Evolutionary conservation across 352 stramenopile species (phyloP), one percentile per base, ranked within the genome.

Genomic region (Phytophthora pistaciae): DNA sequence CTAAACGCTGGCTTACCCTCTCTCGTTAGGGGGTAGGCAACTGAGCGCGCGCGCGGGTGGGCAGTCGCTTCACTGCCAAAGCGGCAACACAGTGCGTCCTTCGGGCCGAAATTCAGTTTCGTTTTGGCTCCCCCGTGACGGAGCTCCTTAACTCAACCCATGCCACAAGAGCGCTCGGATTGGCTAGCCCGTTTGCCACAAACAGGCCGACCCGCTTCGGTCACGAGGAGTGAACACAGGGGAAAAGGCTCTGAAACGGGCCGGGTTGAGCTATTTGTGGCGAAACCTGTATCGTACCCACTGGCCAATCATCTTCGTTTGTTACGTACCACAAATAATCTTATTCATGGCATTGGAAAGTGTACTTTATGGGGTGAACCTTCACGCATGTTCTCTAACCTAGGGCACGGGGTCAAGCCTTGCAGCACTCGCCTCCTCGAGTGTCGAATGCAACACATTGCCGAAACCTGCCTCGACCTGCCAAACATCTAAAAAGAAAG

Each of bases 31-130:
- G 56, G 21, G 49, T 27, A 56, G 25, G 38, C 60, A 71, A 54
- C 33, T 33, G 54, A 40, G 52, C 14, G 55, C 40, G 65, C 36
- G 53, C 14, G 33, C 36, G 36, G 40, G 42, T 21, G 42, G 14
- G 42, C 18, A 21, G 42, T n/a, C 42, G 42, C 42, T 49, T 49
- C 16, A 49, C 14, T 21, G 16, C 42, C 25, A 23, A 56, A 57
- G n/a, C 25, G 36, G 31, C 56, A 49, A 21, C 14, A 42, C 18
- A 16, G 60, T 71, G 23, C n/a, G 46, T 63, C 65, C 48, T 73
- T 68, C 68, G 46, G 54, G 54, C 42, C 58, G 52, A 79, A 79
- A 74, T 74, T 70, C 59, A 74, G 68, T 74, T 70, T 78, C 66
- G 54, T 61, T 64, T 63, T 67, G 52, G 56, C 52, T 68, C 36